Evolutionary conservation across 139 green algal genomes (phyloP).

Genomic region (Volvox reticuliferus): DNA sequence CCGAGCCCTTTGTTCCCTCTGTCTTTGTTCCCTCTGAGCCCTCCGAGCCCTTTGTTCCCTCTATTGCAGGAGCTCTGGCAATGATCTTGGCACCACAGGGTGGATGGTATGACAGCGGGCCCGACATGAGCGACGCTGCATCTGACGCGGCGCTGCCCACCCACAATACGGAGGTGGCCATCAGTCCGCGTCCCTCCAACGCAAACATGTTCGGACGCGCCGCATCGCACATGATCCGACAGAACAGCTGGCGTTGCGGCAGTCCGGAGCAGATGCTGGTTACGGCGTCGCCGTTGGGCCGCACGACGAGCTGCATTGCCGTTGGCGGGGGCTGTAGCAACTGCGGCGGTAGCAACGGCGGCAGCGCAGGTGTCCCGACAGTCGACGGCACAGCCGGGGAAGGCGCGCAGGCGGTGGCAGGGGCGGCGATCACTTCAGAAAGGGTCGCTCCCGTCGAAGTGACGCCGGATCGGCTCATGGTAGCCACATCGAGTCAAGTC

Average conservation of each 20-base stretch:
- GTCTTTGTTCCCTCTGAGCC: not conserved
- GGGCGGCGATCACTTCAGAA: not conserved
- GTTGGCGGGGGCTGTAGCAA: not conserved
- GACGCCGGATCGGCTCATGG: not conserved
- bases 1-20: not conserved
- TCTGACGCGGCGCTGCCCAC: conserved; percentile 44
- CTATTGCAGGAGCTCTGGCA: conserved; percentile 6
- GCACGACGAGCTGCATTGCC: not conserved
- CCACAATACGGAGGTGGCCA: conserved; percentile 21
- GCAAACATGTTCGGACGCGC: conserved; percentile 10
- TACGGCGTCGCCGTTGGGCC: not conserved
- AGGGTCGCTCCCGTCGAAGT: not conserved
- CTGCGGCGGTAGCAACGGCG: not conserved
- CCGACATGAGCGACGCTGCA: conserved; percentile 22
- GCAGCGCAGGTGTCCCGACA: too few species aligned
- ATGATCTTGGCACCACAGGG: conserved; percentile 27
- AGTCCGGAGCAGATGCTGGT: not conserved
- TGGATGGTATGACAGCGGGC: conserved; percentile 38
- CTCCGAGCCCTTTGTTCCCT: too few species aligned
- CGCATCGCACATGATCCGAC: not conserved
- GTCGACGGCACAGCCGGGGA: not conserved
- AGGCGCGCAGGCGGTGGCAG: not conserved
- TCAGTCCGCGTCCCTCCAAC: conserved; percentile 22
- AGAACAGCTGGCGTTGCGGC: not conserved
- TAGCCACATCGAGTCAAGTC: not conserved